Evolutionary conservation across 257 asterid genomes (phyloP), one percentile per base, ranked within the genome.

Genomic region (Lavandula angustifolia): DNA sequence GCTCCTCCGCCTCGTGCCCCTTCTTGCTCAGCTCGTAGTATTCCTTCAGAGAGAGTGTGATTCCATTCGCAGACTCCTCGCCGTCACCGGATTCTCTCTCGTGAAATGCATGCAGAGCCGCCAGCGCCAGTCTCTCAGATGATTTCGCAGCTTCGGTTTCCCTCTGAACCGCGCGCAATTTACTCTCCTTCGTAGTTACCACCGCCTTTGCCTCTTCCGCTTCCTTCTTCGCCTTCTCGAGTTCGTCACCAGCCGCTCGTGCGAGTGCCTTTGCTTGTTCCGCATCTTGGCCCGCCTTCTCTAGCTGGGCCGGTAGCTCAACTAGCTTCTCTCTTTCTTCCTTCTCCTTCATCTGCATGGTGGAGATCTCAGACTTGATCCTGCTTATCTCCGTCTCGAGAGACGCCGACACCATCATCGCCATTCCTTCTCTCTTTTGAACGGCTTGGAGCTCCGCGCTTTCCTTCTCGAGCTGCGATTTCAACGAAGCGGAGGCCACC

Each of bases 141-240:
- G 95, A 91, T 72, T 70, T 85, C 2, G 98, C 88, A 3, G 95
- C 91, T 58, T 91, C 98, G 22, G 85, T 91, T 80, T 94, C 96
- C 78, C 83, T 88, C 58, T 73, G 74, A 37, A 86, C 84, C 6
- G 86, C 84, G 2, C 71, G 80, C 70, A 94, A 59, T 62, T 86
- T 79, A 47, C 85, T 82, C 74, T 88, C 87, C 55, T 67, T 55
- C 9, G 79, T 66, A 47, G 67, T 73, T 3, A 86, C 91, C 53
- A 68, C 85, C 0, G 86, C 85, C 68, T 83, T 88, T 3, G 94
- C 95, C 67, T 79, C 79, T 16, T 83, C 87, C 0, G 79, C 87
- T 75, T 89, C 97, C 31, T 80, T 84, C 65, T 73, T 78, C 0
- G 87, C 94, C 51, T 76, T 86, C 48, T 67, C 52, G 2, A 87